Conservation (phyloP, 352 stramenopile genomes). For the Phytophthora pluvialis region DNA sequence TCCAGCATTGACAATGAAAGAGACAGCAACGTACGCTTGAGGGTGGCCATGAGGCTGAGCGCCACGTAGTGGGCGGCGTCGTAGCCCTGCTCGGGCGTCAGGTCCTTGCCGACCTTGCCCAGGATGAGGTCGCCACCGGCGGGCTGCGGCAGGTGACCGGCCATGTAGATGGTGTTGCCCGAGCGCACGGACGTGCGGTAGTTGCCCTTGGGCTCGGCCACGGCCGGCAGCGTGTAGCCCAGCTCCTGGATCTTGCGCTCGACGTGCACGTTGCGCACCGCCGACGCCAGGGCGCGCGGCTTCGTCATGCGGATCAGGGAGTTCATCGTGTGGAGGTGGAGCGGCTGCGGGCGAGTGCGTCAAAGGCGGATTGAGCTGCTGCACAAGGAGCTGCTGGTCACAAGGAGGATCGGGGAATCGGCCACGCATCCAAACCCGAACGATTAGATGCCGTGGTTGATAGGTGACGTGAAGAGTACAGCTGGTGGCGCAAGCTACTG, state of each 20-base stretch:
- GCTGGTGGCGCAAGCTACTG: too few species aligned
- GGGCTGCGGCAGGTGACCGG: slow-evolving; percentile 82
- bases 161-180: slow-evolving; percentile 88
- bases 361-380: slow-evolving; percentile 28
- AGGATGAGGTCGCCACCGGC: slow-evolving; percentile 80
- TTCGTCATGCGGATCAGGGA: slow-evolving; percentile 39
- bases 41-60: slow-evolving; percentile 91
- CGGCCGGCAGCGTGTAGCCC: slow-evolving; percentile 82
- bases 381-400: slow-evolving; percentile 6
- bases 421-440: slow-evolving; percentile 26
- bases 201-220: slow-evolving; percentile 90
- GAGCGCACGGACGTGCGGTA: slow-evolving; percentile 86
- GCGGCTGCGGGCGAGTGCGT: slow-evolving; percentile 1
- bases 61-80: slow-evolving; percentile 90
- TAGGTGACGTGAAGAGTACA: too few species aligned
- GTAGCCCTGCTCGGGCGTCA: slow-evolving; percentile 92
- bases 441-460: slow-evolving; percentile 1
- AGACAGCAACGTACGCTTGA: slow-evolving; percentile 74
- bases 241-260: slow-evolving; percentile 86
- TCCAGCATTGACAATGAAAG: neutral
- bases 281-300: slow-evolving; percentile 28
- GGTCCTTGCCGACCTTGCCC: slow-evolving; percentile 90
- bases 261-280: slow-evolving; percentile 76
- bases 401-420: slow-evolving; percentile 17
- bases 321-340: slow-evolving; percentile 25